Base-by-base conservation (phyloP, 2,329 filamentous ascomycete genomes). In the Calonectria pteridis region DNA sequence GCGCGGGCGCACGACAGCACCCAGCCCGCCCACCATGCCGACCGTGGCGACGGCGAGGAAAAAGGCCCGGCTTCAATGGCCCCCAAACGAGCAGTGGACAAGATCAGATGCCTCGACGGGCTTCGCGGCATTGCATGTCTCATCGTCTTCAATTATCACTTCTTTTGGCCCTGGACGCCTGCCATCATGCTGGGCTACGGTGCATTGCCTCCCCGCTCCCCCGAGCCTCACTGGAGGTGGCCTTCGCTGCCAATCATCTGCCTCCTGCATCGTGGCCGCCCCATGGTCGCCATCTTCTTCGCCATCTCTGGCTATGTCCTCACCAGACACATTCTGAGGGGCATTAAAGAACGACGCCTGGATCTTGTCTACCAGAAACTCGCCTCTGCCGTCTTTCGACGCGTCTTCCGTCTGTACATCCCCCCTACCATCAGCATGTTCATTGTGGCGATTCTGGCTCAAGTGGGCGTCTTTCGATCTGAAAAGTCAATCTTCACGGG, bases 231-330 rank as follows among this genome's bases (percentile, higher is more conserved):
- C 76, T 77, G 71, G 49, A 77, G 77, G 20, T 82, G 79, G 81
- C 74, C 78, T 5, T 82, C 83, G 9, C 69, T 86, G 59, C 85
- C 85, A n/a, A 85, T 86, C 69, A 58, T 86, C 35, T 85, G 84
- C 59, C 82, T 86, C 4, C 62, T 85, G 73, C 83, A 86, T 67
- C 83, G 84, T 49, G 85, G 85, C 4, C 81, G 84, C 6, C 81
- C 84, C 14, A 86, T 86, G 84, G 84, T 86, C 6, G 83, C 84
- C 67, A 84, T 86, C 49, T 86, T 86, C 80, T 86, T 86, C 64
- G 84, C 84, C 76, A 85, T 86, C 33, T 86, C 85, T 0, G 85
- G 85, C n/a, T 86, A 86, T 64, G 85, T 86, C 31, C 79, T 86
- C 40, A 85, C 82, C 28, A 81, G 84, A 7, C 84, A 85, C 67